phyloP scores from a whole-genome alignment of 73 alveolate species.

The Paramecium primaurelia region DNA sequence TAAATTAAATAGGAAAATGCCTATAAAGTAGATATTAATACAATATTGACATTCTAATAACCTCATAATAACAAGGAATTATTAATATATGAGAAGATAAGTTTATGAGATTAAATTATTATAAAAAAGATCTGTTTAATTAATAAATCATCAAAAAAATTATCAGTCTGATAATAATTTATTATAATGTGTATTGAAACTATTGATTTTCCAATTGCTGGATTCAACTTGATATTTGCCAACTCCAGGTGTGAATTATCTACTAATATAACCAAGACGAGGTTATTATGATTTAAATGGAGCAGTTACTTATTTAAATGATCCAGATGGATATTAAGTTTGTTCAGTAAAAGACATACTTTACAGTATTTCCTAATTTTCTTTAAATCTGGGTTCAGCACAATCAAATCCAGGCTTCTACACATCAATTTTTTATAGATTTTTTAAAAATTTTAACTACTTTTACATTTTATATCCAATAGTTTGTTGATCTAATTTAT shows the following conservation, averaged over 20 bases:
- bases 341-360: neutral
- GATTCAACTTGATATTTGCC: neutral
- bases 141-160: neutral
- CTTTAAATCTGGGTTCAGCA: neutral
- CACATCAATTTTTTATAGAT: conserved; percentile 33
- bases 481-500: conserved; percentile 1
- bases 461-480: neutral
- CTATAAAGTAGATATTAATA: neutral
- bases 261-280: neutral
- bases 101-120: neutral
- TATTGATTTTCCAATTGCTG: neutral
- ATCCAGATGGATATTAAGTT: neutral
- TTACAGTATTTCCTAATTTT: neutral
- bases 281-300: conserved; percentile 18
- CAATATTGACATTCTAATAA: neutral
- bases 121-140: neutral
- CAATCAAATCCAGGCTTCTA: conserved; percentile 27
- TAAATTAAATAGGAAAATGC: neutral
- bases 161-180: neutral
- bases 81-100: neutral
- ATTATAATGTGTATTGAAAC: conserved; percentile 25
- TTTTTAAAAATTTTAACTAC: neutral
- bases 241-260: neutral
- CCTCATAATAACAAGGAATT: conserved; percentile 26
- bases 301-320: neutral